phyloP scores from a whole-genome alignment of 1,284 basidiomycete genomes.

The Melampsora abietis-canadensis region DNA sequence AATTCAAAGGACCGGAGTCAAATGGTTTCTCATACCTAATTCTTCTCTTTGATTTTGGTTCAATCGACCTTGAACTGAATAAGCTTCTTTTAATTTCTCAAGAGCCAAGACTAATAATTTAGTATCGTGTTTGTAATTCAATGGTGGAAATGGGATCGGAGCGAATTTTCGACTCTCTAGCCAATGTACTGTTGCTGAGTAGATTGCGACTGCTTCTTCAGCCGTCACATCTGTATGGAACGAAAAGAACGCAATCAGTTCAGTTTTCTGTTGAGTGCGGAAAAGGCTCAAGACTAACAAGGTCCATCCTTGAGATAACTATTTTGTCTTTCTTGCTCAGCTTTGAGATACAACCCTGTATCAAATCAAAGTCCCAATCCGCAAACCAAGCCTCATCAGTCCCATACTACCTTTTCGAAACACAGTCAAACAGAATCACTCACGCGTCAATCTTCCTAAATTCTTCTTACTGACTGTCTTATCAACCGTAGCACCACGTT shows the following conservation, averaged over 20 bases:
- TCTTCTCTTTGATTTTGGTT: conserved; percentile 97
- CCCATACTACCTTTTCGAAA: background rate
- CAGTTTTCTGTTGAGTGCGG: background rate
- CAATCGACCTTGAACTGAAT: conserved; percentile 91
- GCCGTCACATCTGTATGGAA: conserved; percentile 81
- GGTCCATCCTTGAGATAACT: conserved; percentile 89
- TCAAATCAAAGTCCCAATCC: conserved; percentile 44
- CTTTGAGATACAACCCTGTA: conserved; percentile 81
- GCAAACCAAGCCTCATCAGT: background rate
- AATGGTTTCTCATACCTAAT: conserved; percentile 48
- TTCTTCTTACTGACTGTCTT: conserved; percentile 99
- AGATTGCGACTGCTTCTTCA: conserved; percentile 94
- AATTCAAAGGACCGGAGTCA: background rate
- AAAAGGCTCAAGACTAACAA: conserved; percentile 16
- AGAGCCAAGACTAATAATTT: conserved; percentile 89
- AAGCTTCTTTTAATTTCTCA: conserved; percentile 95
- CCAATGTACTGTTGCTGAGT: conserved; percentile 96
- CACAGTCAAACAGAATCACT: conserved; percentile 48
- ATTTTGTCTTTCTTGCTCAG: conserved; percentile 94
- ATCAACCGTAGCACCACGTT: conserved; percentile 95
- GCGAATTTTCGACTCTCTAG: conserved; percentile 92
- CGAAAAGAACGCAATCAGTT: background rate
- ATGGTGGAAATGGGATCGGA: conserved; percentile 94
- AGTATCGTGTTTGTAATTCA: conserved; percentile 97
- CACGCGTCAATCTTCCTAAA: conserved; percentile 78